Evolutionary conservation across 805 yeast species (phyloP), one percentile per base, ranked within the genome.

Genomic region (Lachancea dasiensis): DNA sequence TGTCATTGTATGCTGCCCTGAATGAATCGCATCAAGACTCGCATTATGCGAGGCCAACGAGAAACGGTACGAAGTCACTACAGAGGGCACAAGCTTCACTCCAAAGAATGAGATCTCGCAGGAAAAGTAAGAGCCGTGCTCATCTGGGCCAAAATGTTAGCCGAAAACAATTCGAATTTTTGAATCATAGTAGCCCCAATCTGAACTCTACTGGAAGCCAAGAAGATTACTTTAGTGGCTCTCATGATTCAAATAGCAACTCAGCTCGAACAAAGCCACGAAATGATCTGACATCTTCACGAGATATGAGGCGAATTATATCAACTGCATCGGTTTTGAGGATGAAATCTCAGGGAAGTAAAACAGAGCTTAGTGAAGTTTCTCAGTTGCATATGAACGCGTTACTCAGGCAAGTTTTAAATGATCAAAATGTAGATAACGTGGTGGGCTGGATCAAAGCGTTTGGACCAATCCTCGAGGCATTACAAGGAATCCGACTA

Each of bases 1-100:
- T 79, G 84, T 77, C 84, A 0, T 55, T 78, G 16, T 79, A 78
- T 49, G 72, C 81, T 0, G 72, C 80, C 0, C 54, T 78, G n/a
- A 63, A 67, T 40, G 60, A 51, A 23, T 60, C 57, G 9, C 55
- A 56, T 13, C 58, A 53, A 30, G 65, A 63, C 14, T 59, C 58
- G 30, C 54, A 60, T 22, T 62, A 59, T 14, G 50, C 61, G 7
- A 48, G 68, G 34, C 52, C 63, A 3, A 47, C 65, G 25, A 59
- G 72, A 44, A 59, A 54, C 28, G 61, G 65, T 7, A 61, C 66
- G 0, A 60, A 78, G 38, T 74, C 82, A 1, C 63, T 68, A 25
- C 83, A 76, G 46, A 63, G 84, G 46, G 84, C 85, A 0, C 79
- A 77, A 49, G 83, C 84, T 0, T 77, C 84, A 0, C 51, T 79